Conservation (phyloP, 208 protist species). For the Jaenimonas drosophilae region DNA sequence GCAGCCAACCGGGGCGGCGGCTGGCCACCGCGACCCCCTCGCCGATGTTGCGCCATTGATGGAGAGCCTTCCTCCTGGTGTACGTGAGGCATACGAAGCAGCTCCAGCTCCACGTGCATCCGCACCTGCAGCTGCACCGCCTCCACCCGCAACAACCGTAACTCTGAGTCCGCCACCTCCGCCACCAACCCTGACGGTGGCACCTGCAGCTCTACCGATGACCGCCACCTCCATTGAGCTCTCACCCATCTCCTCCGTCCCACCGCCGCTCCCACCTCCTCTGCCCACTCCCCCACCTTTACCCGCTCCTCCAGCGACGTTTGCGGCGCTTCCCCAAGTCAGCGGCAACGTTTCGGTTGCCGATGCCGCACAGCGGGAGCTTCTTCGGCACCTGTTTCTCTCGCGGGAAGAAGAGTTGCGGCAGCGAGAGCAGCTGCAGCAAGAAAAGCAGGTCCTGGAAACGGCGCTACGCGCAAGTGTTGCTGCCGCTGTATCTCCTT, state of each 20-base stretch:
- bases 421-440: no score
- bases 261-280: no score
- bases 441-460: no score
- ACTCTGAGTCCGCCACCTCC: slow-evolving; percentile 3
- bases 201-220: no score
- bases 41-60: background rate
- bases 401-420: no score
- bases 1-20: background rate
- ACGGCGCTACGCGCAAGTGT: background rate
- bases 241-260: no score
- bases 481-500: background rate
- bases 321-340: no score
- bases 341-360: no score
- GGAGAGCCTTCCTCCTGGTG: slow-evolving; percentile 9
- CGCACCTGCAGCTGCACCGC: background rate
- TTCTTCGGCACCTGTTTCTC: slow-evolving; percentile 1
- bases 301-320: no score
- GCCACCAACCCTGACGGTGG: slow-evolving; percentile 6
- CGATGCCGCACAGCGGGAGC: slow-evolving; percentile 15
- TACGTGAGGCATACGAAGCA: slow-evolving; percentile 7
- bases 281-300: no score
- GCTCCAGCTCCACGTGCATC: background rate
- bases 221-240: no score
- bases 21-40: background rate
- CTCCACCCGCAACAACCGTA: background rate